Base-by-base conservation (phyloP, 116 monocot species). In the Trichopus zeylanicus region DNA sequence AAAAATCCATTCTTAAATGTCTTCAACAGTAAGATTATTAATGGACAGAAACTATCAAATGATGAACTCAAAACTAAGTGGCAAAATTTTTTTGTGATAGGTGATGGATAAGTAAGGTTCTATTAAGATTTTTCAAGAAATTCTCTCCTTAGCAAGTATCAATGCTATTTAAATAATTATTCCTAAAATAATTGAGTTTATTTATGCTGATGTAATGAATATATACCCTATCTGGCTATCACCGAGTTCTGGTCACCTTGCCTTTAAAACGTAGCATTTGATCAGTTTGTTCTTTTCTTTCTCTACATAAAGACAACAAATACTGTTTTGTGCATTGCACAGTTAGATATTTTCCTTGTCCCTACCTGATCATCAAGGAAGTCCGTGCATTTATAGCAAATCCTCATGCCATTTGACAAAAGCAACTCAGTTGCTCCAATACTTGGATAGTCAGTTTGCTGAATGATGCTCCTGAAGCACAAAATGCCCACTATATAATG, bases 351-450 rank as follows among this genome's bases (percentile, higher is more conserved):
- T 51, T 57, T 31, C 31, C 15, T 57, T 20, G 7, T 24, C 38
- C 34, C 21, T 73, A 98, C 98, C 98, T 98, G 98, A 72, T 98
- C 98, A 75, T 91, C 91, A 75, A 98, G 80, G 70, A 98, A 98
- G 31, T 98, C 85, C 4, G 97, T 98, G 67, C 77, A 76, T 64
- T 98, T 98, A 64, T 91, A 98, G 77, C 91, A 91, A 46, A 98
- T 48, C 48, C 73, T 73, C 88, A 98, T 98, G 62, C 98, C 91
- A 76, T 98, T 98, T 54, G 98, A 98, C 46, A 98, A 64, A 63
- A 85, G 60, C 33, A 98, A 38, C 59, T 98, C 98, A 62, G 82
- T 88, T 46, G 64, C 66, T 16, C 85, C 88, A 79, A 98, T 78
- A 60, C 63, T 76, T 59, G 87, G 61, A 61, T 68, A 82, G 53